phyloP scores from a whole-genome alignment of 2,329 filamentous ascomycete genomes.

The Stachybotrys echinatus region DNA sequence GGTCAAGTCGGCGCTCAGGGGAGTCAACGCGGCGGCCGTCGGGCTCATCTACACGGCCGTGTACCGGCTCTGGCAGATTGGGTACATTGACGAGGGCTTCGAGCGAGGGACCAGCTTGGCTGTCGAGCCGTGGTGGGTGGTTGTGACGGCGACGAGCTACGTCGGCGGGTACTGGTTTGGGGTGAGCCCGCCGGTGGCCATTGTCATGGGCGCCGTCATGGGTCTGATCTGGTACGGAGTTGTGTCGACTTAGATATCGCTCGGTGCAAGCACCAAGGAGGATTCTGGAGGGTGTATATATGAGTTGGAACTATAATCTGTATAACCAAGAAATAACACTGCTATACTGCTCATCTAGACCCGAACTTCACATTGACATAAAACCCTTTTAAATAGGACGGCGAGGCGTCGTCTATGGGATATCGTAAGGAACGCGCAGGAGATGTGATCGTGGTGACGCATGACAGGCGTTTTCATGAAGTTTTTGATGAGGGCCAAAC shows the following conservation, averaged over 20 bases:
- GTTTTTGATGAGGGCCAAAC: conserved; percentile 16
- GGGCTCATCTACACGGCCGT: conserved; percentile 58
- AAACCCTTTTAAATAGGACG: no score
- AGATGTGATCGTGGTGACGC: conserved; percentile 21
- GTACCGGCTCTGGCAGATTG: conserved; percentile 55
- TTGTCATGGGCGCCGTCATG: conserved; percentile 25
- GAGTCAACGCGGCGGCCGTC: conserved; percentile 53
- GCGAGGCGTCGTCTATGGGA: conserved; percentile 10
- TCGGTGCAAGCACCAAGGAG: no score
- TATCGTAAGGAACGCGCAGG: conserved; percentile 1
- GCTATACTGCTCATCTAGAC: no score
- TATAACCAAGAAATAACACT: no score
- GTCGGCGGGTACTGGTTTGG: conserved; percentile 26
- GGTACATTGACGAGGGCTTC: conserved; percentile 44
- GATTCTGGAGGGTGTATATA: no score
- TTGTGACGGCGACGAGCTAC: conserved; percentile 40
- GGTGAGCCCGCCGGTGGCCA: conserved; percentile 23
- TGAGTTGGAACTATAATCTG: no score
- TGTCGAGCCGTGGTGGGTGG: conserved; percentile 56
- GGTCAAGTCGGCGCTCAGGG: conserved; percentile 42
- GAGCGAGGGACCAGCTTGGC: conserved; percentile 44
- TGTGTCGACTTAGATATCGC: conserved; percentile 10
- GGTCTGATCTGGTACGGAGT: conserved; percentile 26
- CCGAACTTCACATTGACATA: no score
- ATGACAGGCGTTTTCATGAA: conserved; percentile 26